A percentile compares a stretch with the other conserved stretches of the same genome.
Conservation (phyloP, 768 basidiomycete species). For the Lactifluus pinguis region DNA sequence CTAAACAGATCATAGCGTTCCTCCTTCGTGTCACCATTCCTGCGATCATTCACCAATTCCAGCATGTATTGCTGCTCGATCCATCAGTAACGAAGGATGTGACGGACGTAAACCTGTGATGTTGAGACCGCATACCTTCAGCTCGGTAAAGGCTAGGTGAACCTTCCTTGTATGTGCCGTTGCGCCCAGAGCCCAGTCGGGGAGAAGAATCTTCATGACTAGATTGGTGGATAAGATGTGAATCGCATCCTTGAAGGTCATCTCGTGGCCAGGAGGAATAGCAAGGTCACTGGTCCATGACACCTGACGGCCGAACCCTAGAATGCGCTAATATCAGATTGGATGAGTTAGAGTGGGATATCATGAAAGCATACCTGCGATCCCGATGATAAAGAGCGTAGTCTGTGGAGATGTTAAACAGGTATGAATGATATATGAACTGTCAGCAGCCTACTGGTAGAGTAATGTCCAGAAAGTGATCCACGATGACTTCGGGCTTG, state of each 20-base stretch:
- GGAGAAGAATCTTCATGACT: conserved; percentile 31
- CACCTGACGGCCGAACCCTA: conserved; percentile 41
- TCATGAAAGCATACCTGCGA: conserved; percentile 28
- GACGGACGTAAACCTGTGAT: neutral
- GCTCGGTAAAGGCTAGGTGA: conserved; percentile 34
- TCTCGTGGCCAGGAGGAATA: conserved; percentile 34
- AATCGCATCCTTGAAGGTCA: conserved; percentile 43
- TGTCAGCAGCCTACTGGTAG: conserved; percentile 34
- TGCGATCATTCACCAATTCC: conserved; percentile 23
- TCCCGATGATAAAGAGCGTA: conserved; percentile 46
- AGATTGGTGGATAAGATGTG: conserved; percentile 34
- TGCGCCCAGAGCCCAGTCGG: conserved; percentile 32
- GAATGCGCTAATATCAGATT: neutral
- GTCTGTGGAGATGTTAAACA: conserved; percentile 32
- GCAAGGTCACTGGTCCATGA: conserved; percentile 39
- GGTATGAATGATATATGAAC: neutral
- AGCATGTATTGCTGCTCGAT: conserved; percentile 21
- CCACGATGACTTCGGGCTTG: conserved; percentile 31
- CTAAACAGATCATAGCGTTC: conserved; percentile 24
- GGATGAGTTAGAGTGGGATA: neutral
- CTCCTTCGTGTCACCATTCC: conserved; percentile 13
- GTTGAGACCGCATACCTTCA: conserved; percentile 27
- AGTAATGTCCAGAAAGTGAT: conserved; percentile 45
- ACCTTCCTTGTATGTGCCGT: conserved; percentile 28
- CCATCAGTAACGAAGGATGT: neutral